Conservation (phyloP, 2,329 filamentous ascomycete genomes). For the Colletotrichum australisinense region DNA sequence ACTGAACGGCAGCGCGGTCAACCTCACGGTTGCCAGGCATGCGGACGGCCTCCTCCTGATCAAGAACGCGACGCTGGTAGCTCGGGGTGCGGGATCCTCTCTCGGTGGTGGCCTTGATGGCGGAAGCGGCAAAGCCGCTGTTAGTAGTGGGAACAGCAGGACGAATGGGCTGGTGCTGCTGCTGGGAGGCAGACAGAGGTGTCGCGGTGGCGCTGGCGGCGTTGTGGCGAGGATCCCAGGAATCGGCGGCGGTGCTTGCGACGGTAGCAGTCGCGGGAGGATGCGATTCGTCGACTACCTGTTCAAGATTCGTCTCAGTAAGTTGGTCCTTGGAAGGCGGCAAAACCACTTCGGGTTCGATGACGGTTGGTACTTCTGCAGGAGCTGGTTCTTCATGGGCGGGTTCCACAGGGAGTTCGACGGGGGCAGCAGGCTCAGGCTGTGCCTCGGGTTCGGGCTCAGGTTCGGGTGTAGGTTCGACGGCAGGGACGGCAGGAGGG, state of each 20-base stretch:
- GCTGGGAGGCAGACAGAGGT: conserved; percentile 72
- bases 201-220: conserved; percentile 72
- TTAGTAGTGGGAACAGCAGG: conserved; percentile 25
- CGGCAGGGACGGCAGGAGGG: conserved; percentile 39
- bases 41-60: conserved; percentile 97
- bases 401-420: conserved; percentile 44
- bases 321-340: conserved; percentile 83
- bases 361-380: conserved; percentile 46
- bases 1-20: conserved; percentile 92
- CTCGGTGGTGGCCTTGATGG: conserved; percentile 79
- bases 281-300: conserved; percentile 83
- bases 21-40: conserved; percentile 98
- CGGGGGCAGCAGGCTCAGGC: conserved; percentile 47
- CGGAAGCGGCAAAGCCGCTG: conserved; percentile 83
- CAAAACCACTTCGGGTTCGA: conserved; percentile 66
- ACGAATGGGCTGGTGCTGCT: conserved; percentile 71
- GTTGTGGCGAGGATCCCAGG: conserved; percentile 77
- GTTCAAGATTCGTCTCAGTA: conserved; percentile 92
- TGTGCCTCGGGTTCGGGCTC: conserved; percentile 53
- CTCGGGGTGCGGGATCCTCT: conserved; percentile 76
- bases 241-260: conserved; percentile 90
- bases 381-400: conserved; percentile 41
- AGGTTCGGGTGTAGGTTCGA: conserved; percentile 39
- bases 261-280: conserved; percentile 84
- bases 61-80: conserved; percentile 87